Base-by-base conservation (phyloP, 2,329 filamentous ascomycete species). In the Karstenula rhodostoma region DNA sequence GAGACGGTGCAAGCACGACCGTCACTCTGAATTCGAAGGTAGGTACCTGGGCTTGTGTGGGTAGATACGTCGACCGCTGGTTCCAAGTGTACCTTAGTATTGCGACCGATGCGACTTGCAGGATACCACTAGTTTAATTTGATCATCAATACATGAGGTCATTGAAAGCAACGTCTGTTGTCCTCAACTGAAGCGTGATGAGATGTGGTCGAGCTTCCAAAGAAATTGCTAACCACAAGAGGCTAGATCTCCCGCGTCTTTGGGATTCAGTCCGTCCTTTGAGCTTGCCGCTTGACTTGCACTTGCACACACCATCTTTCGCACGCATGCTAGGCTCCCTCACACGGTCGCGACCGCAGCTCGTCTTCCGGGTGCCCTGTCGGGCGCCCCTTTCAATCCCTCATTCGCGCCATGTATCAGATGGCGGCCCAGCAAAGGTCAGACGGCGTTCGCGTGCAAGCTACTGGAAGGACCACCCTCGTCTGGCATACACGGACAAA, bases 311-410 rank as follows among this genome's bases (percentile, higher is more conserved):
- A 25, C 33, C n/a, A 23, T 23, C 33, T 3, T 29, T 40, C 35
- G 49, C 49, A 52, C 49, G 33, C 19, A 52, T 40, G 49, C 22
- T 33, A 52, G 27, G 47, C 47, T 33, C 29, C 33, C 33, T 40
- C 49, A 19, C 49, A 10, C 33, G 10, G 49, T 40, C 19, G 32
- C 33, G 49, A 22, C 7, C 33, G 22, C 33, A 23, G 15, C 3
- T 52, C 13, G 8, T 23, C 19, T 42, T 42, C 19, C 33, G 49
- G 35, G 33, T 22, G 33, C 13, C 49, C 5, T 17, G 15, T n/a
- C 13, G 49, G 22, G 27, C 46, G 17, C 13, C 48, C 13, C n/a
- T 42, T 22, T 33, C 23, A 42, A 22, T 29, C 10, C 17, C 25
- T 44, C 51, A 44, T 10, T 27, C 25, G 22, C 37, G 37, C 37